These are phyloP conservation scores for Hibiscus trionum DNA, from an alignment of 345 rosid species.

Conservation along the genomic window DNA sequence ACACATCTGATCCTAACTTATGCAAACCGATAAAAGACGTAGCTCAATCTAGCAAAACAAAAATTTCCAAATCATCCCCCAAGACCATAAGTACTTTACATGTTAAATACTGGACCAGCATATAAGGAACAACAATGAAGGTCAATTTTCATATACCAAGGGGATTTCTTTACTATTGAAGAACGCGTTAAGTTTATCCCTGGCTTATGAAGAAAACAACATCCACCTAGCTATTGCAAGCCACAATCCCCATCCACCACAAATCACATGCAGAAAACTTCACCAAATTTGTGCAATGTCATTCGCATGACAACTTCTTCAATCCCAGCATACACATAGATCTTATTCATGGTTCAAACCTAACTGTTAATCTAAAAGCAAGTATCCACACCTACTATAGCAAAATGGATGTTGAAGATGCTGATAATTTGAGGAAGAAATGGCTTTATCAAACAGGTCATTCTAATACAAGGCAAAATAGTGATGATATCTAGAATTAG, in stretches of 20 bases:
- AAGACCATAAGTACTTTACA: neutral
- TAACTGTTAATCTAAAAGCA: neutral
- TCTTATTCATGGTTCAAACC: neutral
- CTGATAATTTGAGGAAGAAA: neutral
- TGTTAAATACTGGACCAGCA: neutral
- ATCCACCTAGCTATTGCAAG: neutral
- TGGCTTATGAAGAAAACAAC: neutral
- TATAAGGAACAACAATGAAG: neutral
- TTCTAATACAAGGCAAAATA: neutral
- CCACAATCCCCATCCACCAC: slow-evolving; percentile 1
- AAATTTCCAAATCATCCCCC: neutral
- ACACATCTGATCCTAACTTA: neutral
- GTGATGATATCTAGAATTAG: neutral
- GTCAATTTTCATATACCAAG: neutral
- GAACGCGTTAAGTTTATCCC: neutral
- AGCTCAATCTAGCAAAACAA: neutral
- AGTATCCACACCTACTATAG: neutral
- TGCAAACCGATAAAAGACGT: neutral
- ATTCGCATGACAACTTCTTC: neutral
- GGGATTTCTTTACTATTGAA: neutral
- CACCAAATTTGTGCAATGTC: neutral
- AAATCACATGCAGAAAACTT: slow-evolving; percentile 1
- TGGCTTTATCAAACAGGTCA: neutral
- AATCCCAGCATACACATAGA: neutral
- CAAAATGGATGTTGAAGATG: neutral